These are phyloP conservation scores for Fallopia convolvulus DNA, from an alignment of 148 eudicot genomes.

Conservation along the genomic window DNA sequence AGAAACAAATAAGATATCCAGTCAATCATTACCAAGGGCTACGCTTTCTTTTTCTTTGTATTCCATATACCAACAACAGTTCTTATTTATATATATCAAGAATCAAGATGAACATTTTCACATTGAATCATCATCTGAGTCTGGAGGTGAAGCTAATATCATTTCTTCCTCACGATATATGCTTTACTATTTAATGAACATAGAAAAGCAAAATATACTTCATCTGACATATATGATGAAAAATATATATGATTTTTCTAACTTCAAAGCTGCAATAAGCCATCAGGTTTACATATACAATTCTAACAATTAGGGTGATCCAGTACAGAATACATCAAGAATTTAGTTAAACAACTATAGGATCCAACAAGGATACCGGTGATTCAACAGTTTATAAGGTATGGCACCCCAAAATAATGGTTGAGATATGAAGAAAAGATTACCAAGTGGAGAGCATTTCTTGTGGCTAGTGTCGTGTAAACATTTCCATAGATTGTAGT, in stretches of 20 bases:
- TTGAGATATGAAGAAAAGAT: neutral
- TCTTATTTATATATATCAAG: neutral
- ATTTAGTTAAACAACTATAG: neutral
- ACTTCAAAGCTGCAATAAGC: conserved; percentile 1
- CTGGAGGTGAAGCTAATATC: neutral
- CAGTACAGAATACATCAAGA: neutral
- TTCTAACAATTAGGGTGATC: neutral
- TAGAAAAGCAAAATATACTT: neutral
- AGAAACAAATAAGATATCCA: neutral
- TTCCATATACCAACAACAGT: neutral
- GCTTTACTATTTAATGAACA: neutral
- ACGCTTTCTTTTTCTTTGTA: conserved; percentile 6
- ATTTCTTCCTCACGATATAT: neutral
- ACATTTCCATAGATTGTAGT: conserved; percentile 92
- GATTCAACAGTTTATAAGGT: neutral
- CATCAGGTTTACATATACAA: neutral
- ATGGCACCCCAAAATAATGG: neutral
- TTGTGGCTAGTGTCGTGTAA: conserved; percentile 84
- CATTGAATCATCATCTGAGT: neutral
- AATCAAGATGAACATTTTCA: neutral
- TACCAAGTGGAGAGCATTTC: conserved; percentile 96
- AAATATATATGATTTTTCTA: neutral
- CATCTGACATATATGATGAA: neutral
- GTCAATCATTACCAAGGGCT: neutral
- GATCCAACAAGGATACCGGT: neutral